Conservation (phyloP, 805 yeast genomes). For the Candida glaebosa region DNA sequence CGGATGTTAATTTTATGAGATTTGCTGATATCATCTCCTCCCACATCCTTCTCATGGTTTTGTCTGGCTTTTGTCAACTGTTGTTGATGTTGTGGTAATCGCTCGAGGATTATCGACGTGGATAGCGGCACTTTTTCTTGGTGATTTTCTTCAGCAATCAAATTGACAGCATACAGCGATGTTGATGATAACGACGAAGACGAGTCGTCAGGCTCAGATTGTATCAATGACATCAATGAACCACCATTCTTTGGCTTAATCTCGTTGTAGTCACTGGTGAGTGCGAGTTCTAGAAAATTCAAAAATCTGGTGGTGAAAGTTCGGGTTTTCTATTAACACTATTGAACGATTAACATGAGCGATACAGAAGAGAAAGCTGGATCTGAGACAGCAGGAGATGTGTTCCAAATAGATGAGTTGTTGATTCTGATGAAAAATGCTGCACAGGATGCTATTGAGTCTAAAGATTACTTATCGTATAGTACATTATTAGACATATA, state of each 20-base stretch:
- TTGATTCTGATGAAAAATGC: conserved; percentile 27
- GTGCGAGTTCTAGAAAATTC: no score
- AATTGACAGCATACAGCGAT: neutral
- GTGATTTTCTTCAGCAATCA: neutral
- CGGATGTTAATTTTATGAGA: conserved; percentile 43
- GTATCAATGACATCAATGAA: conserved; percentile 11
- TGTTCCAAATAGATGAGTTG: conserved; percentile 20
- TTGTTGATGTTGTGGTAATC: conserved; percentile 9
- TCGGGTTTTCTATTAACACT: no score
- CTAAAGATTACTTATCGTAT: conserved; percentile 64
- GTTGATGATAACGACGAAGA: conserved; percentile 7
- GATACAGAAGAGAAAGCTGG: neutral
- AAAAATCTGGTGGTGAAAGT: no score
- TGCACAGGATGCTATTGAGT: conserved; percentile 34
- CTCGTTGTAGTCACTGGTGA: no score
- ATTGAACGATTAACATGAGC: no score
- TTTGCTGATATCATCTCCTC: neutral
- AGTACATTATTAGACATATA: conserved; percentile 69
- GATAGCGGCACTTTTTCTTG: conserved; percentile 16
- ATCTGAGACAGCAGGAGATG: conserved; percentile 20
- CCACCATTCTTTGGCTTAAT: no score
- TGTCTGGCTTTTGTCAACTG: conserved; percentile 8
- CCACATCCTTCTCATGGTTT: neutral
- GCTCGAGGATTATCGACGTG: conserved; percentile 15
- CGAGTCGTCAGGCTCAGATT: conserved; percentile 10